phyloP scores from a whole-genome alignment of 2,329 filamentous ascomycete genomes.

The Fusarium sp. region DNA sequence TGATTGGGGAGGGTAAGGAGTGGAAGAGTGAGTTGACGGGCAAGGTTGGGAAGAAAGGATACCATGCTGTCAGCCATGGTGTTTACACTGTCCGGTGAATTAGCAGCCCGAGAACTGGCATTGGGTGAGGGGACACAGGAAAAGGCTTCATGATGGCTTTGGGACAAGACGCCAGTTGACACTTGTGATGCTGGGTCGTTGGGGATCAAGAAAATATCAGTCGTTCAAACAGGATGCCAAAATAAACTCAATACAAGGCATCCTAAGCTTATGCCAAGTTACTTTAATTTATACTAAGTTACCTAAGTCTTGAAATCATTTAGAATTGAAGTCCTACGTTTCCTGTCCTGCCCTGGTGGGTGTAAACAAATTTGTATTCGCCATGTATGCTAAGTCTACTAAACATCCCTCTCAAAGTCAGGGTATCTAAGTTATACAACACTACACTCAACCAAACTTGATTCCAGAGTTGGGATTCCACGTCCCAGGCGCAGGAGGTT shows the following conservation, averaged over 20 bases:
- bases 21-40: conserved; percentile 52
- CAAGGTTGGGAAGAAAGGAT: conserved; percentile 55
- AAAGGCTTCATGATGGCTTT: not conserved
- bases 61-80: conserved; percentile 54
- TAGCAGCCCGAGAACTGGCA: no score
- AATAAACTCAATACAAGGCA: not conserved
- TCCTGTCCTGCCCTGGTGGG: not conserved
- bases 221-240: not conserved
- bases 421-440: conserved; percentile 5
- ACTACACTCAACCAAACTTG: conserved; percentile 57
- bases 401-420: not conserved
- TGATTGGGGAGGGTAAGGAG: conserved; percentile 47
- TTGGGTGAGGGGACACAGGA: not conserved
- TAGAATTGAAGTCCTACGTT: not conserved
- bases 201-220: not conserved
- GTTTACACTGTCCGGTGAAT: conserved; percentile 52
- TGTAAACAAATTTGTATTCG: conserved; percentile 2
- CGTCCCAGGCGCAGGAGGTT: conserved; percentile 50
- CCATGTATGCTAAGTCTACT: conserved; percentile 1
- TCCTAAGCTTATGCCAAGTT: not conserved
- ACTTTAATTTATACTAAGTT: not conserved
- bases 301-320: rapidly evolving
- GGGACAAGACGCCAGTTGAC: not conserved
- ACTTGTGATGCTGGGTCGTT: not conserved
- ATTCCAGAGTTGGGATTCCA: conserved; percentile 70